Base-by-base conservation (phyloP, 192 early-diverging fungal genomes). In the Haplosporangium gracile region DNA sequence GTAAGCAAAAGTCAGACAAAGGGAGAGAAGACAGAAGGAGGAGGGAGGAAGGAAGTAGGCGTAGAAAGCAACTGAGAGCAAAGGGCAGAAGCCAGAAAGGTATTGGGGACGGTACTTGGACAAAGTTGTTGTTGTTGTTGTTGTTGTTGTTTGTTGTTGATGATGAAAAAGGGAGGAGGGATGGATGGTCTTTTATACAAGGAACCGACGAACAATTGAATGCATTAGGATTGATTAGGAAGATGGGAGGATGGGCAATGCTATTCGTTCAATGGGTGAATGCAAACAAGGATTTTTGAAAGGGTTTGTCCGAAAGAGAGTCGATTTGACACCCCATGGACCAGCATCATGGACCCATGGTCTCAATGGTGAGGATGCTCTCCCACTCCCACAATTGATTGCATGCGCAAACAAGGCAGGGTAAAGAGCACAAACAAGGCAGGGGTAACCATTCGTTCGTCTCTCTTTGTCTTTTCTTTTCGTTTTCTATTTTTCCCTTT, bases 1-100 rank as follows among this genome's bases (percentile, higher is more conserved):
- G 71, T 47, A 73, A 73, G 72, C 32, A 73, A 47, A 45, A 24
- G 71, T 38, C 39, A 26, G 42, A 24, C 39, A 40, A 36, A 57
- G 55, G 7, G n/a, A 7, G n/a, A 26, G 60, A 65, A 29, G 26
- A 11, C 29, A 4, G 4, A 26, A 32, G 60, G 26, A 32, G 57
- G n/a, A 20, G 57, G 7, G 55, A 5, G 5, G 0, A 11, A 5
- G 36, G 36, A 43, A 43, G 42, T 43, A 43, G 5, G 42, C 9
- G 42, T 43, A 43, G 42, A 10, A 57, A 24, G 53, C n/a, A 57
- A 57, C 53, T 57, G n/a, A n/a, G 53, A n/a, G 24, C 53, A n/a
- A 60, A 51, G 43, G 43, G 43, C 13, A 22, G 18, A 51, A 22
- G 49, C 24, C n/a, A 60, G 55, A 11, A 60, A 7, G n/a, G 55